Evolutionary conservation across 768 basidiomycete genomes (phyloP).

Genomic region (Tubosaeta sp.): DNA sequence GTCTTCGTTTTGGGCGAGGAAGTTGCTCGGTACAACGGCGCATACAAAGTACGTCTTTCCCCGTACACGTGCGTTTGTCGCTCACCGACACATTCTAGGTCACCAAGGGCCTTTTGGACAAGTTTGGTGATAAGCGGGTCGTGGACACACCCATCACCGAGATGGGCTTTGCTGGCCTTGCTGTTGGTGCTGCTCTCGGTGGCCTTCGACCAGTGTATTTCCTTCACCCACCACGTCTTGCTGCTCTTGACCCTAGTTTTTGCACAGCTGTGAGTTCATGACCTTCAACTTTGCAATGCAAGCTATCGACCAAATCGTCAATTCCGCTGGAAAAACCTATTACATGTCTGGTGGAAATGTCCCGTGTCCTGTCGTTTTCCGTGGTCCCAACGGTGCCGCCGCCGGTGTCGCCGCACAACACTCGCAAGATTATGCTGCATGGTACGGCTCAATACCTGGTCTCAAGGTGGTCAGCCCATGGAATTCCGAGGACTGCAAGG

Average conservation of each 20-base stretch:
- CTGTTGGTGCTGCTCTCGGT: conserved; percentile 89
- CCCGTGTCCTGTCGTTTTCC: conserved; percentile 98
- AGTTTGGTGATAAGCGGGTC: conserved; percentile 98
- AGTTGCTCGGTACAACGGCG: conserved; percentile 97
- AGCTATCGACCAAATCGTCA: conserved; percentile 99
- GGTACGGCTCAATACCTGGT: conserved; percentile 92
- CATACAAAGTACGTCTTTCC: conserved; percentile 69
- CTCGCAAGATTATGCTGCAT: conserved; percentile 95
- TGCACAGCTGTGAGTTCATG: conserved; percentile 94
- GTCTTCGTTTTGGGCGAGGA: conserved; percentile 98
- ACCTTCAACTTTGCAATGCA: conserved; percentile 99
- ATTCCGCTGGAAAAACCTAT: conserved; percentile 99
- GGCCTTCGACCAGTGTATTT: conserved; percentile 89
- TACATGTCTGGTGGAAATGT: conserved; percentile 99
- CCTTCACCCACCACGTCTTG: not conserved
- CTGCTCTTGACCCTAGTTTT: conserved; percentile 8
- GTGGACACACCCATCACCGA: conserved; percentile 97
- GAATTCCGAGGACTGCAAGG: conserved; percentile 99
- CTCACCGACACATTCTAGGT: conserved; percentile 48
- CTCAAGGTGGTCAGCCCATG: conserved; percentile 97
- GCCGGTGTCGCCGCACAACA: conserved; percentile 96
- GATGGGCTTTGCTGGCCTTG: conserved; percentile 97
- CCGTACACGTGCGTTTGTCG: not conserved
- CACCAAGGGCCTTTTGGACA: conserved; percentile 97
- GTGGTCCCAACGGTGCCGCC: conserved; percentile 98